Conservation (phyloP, 352 stramenopile species). For the Phytophthora tubulina region DNA sequence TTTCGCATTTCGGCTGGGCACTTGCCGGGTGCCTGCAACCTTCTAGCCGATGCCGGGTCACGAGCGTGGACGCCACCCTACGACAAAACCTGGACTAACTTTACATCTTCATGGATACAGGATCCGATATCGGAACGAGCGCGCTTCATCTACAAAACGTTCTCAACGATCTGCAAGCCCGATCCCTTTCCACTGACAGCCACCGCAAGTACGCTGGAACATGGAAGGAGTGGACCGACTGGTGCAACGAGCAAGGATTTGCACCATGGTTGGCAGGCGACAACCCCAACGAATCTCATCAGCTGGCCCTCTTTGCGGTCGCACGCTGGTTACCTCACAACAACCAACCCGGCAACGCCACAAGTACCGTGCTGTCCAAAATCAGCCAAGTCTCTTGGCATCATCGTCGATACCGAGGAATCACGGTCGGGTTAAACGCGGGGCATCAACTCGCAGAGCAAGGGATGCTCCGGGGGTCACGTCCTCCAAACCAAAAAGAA, state of each 20-base stretch:
- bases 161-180: conserved; percentile 11
- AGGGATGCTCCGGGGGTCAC: conserved; percentile 20
- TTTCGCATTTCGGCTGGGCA: conserved; percentile 14
- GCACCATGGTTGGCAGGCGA: too few relatives aligned
- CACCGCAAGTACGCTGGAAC: too few relatives aligned
- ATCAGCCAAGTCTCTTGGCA: conserved; percentile 27
- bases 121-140: background rate
- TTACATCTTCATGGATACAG: conserved; percentile 16
- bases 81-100: conserved; percentile 19
- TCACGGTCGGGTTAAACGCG: conserved; percentile 15
- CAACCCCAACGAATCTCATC: too few relatives aligned
- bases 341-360: background rate
- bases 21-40: conserved; percentile 5
- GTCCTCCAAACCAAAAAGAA: conserved; percentile 1
- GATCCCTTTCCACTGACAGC: conserved; percentile 1
- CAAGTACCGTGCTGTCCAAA: conserved; percentile 20
- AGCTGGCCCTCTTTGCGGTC: too few relatives aligned
- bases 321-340: background rate
- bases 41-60: conserved; percentile 12
- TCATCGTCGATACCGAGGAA: conserved; percentile 18
- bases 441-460: conserved; percentile 24
- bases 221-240: too few relatives aligned
- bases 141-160: conserved; percentile 20
- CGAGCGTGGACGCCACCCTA: conserved; percentile 1
- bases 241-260: too few relatives aligned